Evolutionary conservation across 148 eudicot species (phyloP), one percentile per base, ranked within the genome.

Genomic region (Polygonum maritimum): DNA sequence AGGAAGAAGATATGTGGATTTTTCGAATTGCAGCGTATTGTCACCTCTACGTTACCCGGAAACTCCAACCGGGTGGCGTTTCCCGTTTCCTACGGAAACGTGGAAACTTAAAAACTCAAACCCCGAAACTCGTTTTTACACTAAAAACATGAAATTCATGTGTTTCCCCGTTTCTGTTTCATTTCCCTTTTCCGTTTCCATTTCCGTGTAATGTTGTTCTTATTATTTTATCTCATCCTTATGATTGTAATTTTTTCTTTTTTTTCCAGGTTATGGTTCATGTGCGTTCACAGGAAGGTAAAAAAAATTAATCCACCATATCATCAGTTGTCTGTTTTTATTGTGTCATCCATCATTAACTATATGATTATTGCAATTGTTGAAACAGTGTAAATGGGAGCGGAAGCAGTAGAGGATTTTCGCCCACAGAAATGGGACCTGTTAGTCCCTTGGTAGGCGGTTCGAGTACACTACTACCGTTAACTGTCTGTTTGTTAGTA

Each of bases 271-370:
- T 76, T 87, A 90, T 82, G 93, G 96, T 76, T 86, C 93, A 19
- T 92, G 97, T 78, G 83, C 57, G 70, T 92, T 90, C 87, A 83
- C 86, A 2, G 97, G 97, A 81, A 90, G 93, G 97, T 92, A 83
- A 87, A 84, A 87, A 84, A 76, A 12, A 62, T 45, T 57, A 5
- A 13, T 76, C 78, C 75, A 13, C 57, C 69, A 26, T 51, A 0
- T 36, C 16, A 67, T 67, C 40, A 65, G 19, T 0, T 36, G 76
- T 40, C 38, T 70, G 12, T 52, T 16, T 15, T 65, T n/a, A n/a
- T 26, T 19, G 3, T 5, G 52, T 14, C 36, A 69, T n/a, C 35
- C 51, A 0, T 48, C 51, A 0, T 44, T 71, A 72, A 12, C 51
- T 63, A 71, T 77, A 0, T 52, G 38, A 65, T 77, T 8, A 2